A percentile compares a stretch with the other conserved stretches of the same genome.
These are phyloP conservation scores for Penicillium longicatenatum DNA, from an alignment of 495 filamentous ascomycete genomes.

Conservation along the genomic window DNA sequence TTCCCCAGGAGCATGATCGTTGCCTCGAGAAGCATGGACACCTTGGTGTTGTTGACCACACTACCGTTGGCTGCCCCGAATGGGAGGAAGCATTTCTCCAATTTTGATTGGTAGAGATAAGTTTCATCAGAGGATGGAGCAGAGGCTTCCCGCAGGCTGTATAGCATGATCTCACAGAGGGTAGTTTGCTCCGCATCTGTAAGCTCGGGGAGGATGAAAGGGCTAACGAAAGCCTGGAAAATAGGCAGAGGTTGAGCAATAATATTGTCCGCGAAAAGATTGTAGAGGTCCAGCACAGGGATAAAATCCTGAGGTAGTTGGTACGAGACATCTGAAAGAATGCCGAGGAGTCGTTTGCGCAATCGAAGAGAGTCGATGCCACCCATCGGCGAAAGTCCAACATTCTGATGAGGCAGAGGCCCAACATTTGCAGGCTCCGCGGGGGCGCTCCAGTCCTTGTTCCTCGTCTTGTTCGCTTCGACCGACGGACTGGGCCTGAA, in stretches of 20 bases:
- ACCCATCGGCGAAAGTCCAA: slow-evolving; percentile 42
- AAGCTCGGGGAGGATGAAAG: slow-evolving; percentile 49
- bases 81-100: slow-evolving; percentile 72
- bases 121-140: slow-evolving; percentile 51
- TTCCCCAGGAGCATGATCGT: slow-evolving; percentile 62
- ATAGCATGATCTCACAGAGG: slow-evolving; percentile 66
- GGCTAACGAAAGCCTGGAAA: slow-evolving; percentile 72
- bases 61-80: slow-evolving; percentile 64
- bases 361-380: slow-evolving; percentile 61
- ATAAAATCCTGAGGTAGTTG: slow-evolving; percentile 48
- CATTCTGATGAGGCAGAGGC: slow-evolving; percentile 11
- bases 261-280: slow-evolving; percentile 64
- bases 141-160: slow-evolving; percentile 58
- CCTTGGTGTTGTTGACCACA: slow-evolving; percentile 74
- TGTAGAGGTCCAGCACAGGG: slow-evolving; percentile 61
- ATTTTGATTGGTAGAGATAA: slow-evolving; percentile 56
- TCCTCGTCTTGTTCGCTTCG: slow-evolving; percentile 39
- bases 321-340: slow-evolving; percentile 53
- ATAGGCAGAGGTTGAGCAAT: slow-evolving; percentile 64
- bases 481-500: slow-evolving; percentile 12
- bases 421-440: slow-evolving; percentile 5
- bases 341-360: slow-evolving; percentile 62
- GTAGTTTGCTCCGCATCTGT: slow-evolving; percentile 53
- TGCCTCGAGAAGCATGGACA: slow-evolving; percentile 74
- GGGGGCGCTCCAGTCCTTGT: slow-evolving; percentile 23